Conservation (phyloP, 345 rosid species). For the Excoecaria cochinchinensis region DNA sequence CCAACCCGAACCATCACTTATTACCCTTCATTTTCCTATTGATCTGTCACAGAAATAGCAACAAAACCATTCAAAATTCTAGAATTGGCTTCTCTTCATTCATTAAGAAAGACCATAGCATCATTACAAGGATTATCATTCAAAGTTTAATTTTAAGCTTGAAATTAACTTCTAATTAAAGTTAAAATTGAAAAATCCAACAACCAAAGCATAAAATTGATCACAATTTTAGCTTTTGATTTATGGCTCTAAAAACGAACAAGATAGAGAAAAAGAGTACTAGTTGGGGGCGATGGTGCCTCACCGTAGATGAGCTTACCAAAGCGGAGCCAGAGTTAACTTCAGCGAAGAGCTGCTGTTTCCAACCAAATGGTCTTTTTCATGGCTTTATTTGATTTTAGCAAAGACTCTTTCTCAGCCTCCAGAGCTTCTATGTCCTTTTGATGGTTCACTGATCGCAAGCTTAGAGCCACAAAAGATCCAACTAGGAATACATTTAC, state of each 20-base stretch:
- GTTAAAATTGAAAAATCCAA: neutral
- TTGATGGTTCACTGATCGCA: slow-evolving; percentile 66
- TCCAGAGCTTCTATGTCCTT: slow-evolving; percentile 55
- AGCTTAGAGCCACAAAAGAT: slow-evolving; percentile 46
- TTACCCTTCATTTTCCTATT: too few species aligned
- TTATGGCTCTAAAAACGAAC: neutral
- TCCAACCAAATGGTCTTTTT: slow-evolving; percentile 83
- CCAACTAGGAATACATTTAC: slow-evolving; percentile 54
- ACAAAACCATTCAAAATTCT: too few species aligned
- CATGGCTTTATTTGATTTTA: slow-evolving; percentile 54
- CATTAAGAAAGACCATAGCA: too few species aligned
- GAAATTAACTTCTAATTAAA: neutral
- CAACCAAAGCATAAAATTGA: neutral
- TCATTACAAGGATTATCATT: too few species aligned
- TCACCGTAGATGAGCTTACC: slow-evolving; percentile 78
- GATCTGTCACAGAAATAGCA: too few species aligned
- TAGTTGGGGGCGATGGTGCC: slow-evolving; percentile 30
- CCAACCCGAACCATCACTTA: too few species aligned
- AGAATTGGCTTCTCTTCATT: too few species aligned
- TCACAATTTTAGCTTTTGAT: neutral
- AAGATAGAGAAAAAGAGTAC: slow-evolving; percentile 28
- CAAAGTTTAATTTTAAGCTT: too few species aligned
- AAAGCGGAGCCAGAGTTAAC: slow-evolving; percentile 49
- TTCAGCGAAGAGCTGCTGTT: slow-evolving; percentile 81
- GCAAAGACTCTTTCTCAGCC: slow-evolving; percentile 52